Evolutionary conservation across 2,329 filamentous ascomycete species (phyloP).

Genomic region (Colletotrichum sp.): DNA sequence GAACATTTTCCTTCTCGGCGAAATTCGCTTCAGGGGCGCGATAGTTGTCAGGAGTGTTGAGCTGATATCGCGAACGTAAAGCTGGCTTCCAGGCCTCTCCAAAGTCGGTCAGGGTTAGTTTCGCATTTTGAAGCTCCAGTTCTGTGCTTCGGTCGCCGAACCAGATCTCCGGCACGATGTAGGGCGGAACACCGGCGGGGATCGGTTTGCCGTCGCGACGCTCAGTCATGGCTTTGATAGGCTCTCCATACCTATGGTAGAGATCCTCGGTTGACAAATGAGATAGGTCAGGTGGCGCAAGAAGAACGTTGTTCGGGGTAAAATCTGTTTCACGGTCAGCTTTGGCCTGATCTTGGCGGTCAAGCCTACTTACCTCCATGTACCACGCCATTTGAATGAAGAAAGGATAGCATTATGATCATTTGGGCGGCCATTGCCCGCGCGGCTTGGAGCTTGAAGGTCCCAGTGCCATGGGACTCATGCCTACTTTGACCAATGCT

Average conservation of each 20-base stretch:
- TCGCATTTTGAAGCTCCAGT: not conserved
- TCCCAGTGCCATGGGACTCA: fast-evolving
- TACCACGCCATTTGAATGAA: not conserved
- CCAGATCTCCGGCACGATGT: not conserved
- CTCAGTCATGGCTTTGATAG: not conserved
- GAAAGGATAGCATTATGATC: fast-evolving
- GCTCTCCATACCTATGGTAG: not conserved
- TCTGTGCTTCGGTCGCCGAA: not conserved
- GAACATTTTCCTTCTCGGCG: not conserved
- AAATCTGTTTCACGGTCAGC: not conserved
- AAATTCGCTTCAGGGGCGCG: not conserved
- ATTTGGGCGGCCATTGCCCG: not conserved
- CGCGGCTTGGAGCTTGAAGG: fast-evolving
- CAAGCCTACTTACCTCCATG: not conserved
- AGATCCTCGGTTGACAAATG: fast-evolving
- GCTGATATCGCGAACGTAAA: fast-evolving
- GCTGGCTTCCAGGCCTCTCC: not conserved
- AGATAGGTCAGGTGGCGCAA: not conserved
- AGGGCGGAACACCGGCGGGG: fast-evolving
- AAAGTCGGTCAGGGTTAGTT: not conserved
- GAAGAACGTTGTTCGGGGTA: not conserved
- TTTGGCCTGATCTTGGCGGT: too few species aligned
- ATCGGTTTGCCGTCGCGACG: not conserved
- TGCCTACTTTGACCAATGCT: not conserved
- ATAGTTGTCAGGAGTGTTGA: not conserved